A percentile compares a stretch with the other conserved stretches of the same genome.
These are phyloP conservation scores for Dryas integrifolia DNA, from an alignment of 331 rosid species.

Conservation along the genomic window DNA sequence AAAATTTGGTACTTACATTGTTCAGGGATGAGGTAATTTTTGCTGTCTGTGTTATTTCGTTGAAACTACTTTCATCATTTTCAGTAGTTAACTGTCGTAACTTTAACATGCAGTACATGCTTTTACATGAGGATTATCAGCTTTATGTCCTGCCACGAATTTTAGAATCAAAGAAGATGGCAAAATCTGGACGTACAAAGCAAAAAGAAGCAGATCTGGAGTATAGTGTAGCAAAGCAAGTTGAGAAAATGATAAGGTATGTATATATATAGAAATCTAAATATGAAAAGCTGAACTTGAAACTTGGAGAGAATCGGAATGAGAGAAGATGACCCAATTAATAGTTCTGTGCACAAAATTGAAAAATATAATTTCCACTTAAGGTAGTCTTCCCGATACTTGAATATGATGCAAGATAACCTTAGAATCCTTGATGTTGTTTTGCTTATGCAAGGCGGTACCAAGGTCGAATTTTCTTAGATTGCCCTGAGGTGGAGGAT, in stretches of 20 bases:
- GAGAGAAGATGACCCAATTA: not conserved
- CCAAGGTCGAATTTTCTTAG: not conserved
- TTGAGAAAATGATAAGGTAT: slow-evolving; percentile 98
- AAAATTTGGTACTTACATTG: slow-evolving; percentile 78
- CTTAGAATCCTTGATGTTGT: not conserved
- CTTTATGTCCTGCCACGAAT: slow-evolving; percentile 82
- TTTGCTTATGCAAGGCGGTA: not conserved
- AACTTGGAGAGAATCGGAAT: not conserved
- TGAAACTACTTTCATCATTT: not conserved
- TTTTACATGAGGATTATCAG: slow-evolving; percentile 92
- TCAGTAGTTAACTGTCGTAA: slow-evolving; percentile 24
- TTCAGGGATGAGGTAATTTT: slow-evolving; percentile 85
- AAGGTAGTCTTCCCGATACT: not conserved
- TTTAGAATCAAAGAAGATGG: slow-evolving; percentile 97
- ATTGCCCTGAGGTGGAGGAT: not conserved
- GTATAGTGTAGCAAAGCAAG: slow-evolving; percentile 96
- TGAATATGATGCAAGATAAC: not conserved
- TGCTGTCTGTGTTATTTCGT: not conserved
- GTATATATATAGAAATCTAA: not conserved
- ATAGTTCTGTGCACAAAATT: not conserved
- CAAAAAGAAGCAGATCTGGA: slow-evolving; percentile 98
- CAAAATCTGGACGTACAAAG: slow-evolving; percentile 94
- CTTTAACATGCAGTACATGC: slow-evolving; percentile 58
- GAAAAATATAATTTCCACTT: not conserved
- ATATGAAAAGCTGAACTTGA: not conserved